These are phyloP conservation scores for Neodidymelliopsis sp. DNA, from an alignment of 2,329 filamentous ascomycete genomes.

Conservation along the genomic window DNA sequence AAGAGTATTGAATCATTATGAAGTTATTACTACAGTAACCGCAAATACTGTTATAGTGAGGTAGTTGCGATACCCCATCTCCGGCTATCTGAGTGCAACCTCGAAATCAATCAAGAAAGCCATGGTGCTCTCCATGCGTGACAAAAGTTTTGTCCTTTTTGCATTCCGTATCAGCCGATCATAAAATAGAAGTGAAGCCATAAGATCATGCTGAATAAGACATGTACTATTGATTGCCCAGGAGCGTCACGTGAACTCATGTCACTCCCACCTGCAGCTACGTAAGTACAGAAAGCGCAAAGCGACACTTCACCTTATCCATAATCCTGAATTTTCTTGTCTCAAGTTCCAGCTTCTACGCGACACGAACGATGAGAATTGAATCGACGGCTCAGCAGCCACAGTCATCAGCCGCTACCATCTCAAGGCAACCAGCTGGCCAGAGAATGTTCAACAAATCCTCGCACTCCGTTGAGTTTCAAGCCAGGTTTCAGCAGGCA, in stretches of 20 bases:
- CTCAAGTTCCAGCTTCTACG: too few species aligned
- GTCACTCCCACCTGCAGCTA: neutral
- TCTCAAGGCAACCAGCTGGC: neutral
- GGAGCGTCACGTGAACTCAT: neutral
- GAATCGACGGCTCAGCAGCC: neutral
- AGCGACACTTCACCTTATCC: neutral
- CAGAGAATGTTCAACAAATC: neutral
- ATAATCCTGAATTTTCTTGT: neutral
- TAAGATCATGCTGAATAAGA: neutral
- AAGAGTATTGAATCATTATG: too few species aligned
- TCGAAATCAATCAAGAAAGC: too few species aligned
- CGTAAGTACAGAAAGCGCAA: neutral
- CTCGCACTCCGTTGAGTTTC: neutral
- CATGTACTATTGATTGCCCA: neutral
- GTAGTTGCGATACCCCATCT: too few species aligned
- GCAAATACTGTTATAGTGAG: too few species aligned
- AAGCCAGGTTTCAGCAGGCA: neutral
- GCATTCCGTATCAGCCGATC: too few species aligned
- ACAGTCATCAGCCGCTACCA: neutral
- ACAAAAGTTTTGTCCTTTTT: too few species aligned
- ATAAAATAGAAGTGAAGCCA: neutral
- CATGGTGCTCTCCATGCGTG: too few species aligned
- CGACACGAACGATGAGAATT: neutral
- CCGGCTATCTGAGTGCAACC: too few species aligned
- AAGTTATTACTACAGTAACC: too few species aligned